phyloP scores from a whole-genome alignment of 257 asterid species.

The Fraxinus pennsylvanica region DNA sequence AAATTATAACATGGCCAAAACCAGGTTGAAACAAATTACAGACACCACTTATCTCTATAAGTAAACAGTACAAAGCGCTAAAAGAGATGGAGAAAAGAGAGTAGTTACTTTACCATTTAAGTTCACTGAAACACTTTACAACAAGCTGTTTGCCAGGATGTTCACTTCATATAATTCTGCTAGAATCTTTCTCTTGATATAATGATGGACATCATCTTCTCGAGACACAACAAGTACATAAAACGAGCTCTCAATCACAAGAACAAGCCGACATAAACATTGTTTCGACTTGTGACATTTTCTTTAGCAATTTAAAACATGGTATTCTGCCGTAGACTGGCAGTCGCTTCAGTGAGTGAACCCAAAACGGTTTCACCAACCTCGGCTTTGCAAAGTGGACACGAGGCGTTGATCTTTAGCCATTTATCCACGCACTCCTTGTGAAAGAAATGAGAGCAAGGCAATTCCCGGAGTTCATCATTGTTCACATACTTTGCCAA shows the following conservation, averaged over 20 bases:
- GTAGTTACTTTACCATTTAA: background rate
- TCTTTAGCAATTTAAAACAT: background rate
- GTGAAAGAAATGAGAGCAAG: slow-evolving; percentile 90
- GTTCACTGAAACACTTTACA: background rate
- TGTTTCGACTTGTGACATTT: background rate
- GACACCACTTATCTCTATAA: no score
- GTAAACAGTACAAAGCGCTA: no score
- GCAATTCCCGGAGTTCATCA: slow-evolving; percentile 84
- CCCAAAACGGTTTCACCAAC: slow-evolving; percentile 72
- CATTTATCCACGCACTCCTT: slow-evolving; percentile 95
- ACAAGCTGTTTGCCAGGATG: background rate
- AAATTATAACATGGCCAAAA: no score
- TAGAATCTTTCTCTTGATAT: background rate
- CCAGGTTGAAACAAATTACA: no score
- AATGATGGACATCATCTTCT: background rate
- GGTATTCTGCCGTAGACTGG: slow-evolving; percentile 37
- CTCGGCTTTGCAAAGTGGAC: slow-evolving; percentile 96
- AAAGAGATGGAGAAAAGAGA: background rate
- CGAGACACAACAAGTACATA: background rate
- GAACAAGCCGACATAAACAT: background rate
- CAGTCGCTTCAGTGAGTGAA: slow-evolving; percentile 67
- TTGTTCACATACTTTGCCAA: slow-evolving; percentile 80
- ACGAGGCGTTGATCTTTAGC: slow-evolving; percentile 83
- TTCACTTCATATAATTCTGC: background rate
- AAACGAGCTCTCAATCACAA: background rate